Base-by-base conservation (phyloP, 257 asterid genomes). In the Oldenlandia corymbosa region DNA sequence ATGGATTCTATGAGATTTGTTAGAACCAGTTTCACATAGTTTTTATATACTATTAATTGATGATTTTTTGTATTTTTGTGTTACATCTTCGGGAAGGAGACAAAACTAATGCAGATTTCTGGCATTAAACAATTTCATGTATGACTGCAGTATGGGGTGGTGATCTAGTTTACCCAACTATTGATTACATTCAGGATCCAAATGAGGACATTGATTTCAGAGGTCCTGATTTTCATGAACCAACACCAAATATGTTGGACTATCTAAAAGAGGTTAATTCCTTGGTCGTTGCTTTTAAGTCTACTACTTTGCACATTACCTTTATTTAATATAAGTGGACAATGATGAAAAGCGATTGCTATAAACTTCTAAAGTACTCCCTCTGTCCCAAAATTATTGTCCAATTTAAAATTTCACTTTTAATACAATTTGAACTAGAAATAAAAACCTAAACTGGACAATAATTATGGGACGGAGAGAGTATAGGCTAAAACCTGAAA, bases 171-270 rank as follows among this genome's bases (percentile, higher is more conserved):
- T 92, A 92, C 75, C 99, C 99, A 26, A 92, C 99, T 11, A 73
- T 92, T 24, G 89, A 92, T 69, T 92, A 92, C 76, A 89, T 92
- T 74, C 99, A 92, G 81, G 97, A 92, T 71, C 99, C 99, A 59
- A 62, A 92, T 63, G 97, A 78, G 74, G 91, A 87, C 76, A 87
- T 89, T 64, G 99, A 92, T 83, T 92, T 64, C 79, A 79, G 99
- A 76, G 97, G 97, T 71, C 87, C 99, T 30, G 97, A 92, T 65
- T 92, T 92, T 73, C 99, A 92, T 14, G 99, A 92, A 75, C 99
- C 99, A 63, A 92, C 99, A 69, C 99, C 99, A 32, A 66, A 89
- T 77, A 83, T 92, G 95, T 80, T 89, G 36, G 88, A 79, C 51
- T 87, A 76, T 87, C 93, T 92, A 53, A 89, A 92, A 79, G 97